Conservation (phyloP, 2,329 filamentous ascomycete species). For the Arthrinium phaeospermum region DNA sequence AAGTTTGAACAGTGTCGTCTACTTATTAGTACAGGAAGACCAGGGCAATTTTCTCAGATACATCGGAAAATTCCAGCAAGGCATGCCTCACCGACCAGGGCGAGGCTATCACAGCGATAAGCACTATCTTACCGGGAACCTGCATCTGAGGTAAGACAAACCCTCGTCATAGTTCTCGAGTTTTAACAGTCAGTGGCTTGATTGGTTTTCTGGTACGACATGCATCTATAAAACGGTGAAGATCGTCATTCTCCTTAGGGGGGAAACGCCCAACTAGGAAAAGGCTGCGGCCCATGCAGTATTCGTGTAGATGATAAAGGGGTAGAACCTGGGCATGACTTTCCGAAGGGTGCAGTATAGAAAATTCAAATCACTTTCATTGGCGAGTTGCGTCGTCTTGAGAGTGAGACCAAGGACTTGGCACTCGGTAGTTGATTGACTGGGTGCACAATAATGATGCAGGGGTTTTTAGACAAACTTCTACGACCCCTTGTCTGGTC, state of each 20-base stretch:
- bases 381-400: background rate
- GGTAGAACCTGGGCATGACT: background rate
- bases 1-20: background rate
- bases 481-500: background rate
- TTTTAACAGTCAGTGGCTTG: background rate
- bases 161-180: background rate
- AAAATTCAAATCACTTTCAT: background rate
- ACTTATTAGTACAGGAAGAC: background rate
- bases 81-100: background rate
- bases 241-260: background rate
- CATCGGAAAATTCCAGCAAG: background rate
- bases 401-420: background rate
- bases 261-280: background rate
- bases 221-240: background rate
- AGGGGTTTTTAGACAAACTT: background rate
- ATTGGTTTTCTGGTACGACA: background rate
- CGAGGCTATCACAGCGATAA: background rate
- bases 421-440: background rate
- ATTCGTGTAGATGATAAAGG: background rate
- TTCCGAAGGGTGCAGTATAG: background rate
- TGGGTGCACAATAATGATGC: background rate
- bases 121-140: background rate
- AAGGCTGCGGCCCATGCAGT: background rate
- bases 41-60: background rate
- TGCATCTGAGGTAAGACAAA: slow-evolving; percentile 5